Evolutionary conservation across 192 early-diverging fungal genomes (phyloP), one percentile per base, ranked within the genome.

Genomic region (Mycoemilia scoparia): DNA sequence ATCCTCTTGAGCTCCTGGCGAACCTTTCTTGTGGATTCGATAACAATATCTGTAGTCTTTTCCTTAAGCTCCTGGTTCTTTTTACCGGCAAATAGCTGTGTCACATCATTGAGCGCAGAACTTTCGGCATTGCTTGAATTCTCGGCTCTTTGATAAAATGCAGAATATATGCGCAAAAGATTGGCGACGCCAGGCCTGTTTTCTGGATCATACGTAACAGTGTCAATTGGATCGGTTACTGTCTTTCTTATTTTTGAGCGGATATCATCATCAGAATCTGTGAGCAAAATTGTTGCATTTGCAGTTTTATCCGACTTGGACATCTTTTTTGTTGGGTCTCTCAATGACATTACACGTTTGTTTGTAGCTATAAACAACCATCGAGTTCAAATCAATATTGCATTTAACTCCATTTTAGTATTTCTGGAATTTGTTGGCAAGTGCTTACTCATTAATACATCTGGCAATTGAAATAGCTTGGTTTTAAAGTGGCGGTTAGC

Each of bases 331-430:
- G 42, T 42, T 2, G 87, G 87, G 25, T 80, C 65, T 3, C 71
- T 62, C 8, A 95, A 54, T 2, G 87, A 91, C 81, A 89, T 83
- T 33, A 90, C 70, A 12, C 82, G 72, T 30, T 81, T 83, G 10
- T 72, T 70, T 2, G 60, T 26, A 0, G 59, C n/a, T n/a, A n/a
- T n/a, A n/a, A n/a, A n/a, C n/a, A n/a, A n/a, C n/a, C n/a, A n/a
- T n/a, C n/a, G n/a, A n/a, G n/a, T n/a, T n/a, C n/a, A n/a, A n/a
- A n/a, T n/a, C n/a, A n/a, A n/a, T n/a, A n/a, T n/a, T n/a, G n/a
- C n/a, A n/a, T n/a, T n/a, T n/a, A n/a, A n/a, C n/a, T n/a, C n/a
- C n/a, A n/a, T n/a, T n/a, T n/a, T n/a, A n/a, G n/a, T n/a, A n/a
- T n/a, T n/a, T n/a, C n/a, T n/a, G n/a, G n/a, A n/a, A n/a, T n/a